phyloP scores from a whole-genome alignment of 257 asterid genomes.

The Gentiana dahurica region DNA sequence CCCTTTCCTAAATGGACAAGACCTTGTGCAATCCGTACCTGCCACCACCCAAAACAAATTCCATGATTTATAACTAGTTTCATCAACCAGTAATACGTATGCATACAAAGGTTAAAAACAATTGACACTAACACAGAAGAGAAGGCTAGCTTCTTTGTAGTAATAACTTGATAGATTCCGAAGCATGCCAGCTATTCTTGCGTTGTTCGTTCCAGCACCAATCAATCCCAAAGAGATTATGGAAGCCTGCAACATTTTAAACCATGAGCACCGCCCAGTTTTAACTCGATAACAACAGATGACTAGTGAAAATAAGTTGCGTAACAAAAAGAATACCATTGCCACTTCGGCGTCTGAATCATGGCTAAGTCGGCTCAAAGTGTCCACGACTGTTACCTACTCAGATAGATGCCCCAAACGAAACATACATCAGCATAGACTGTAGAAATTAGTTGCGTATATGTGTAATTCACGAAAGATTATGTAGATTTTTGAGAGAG shows the following conservation, averaged over 20 bases:
- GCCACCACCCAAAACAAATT: conserved; percentile 6
- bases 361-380: conserved; percentile 95
- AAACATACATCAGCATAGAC: neutral
- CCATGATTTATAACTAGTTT: neutral
- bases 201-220: conserved; percentile 98
- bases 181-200: conserved; percentile 98
- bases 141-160: conserved; percentile 92
- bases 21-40: conserved; percentile 98
- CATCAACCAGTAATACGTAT: neutral
- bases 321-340: conserved; percentile 35
- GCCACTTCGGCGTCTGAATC: conserved; percentile 98
- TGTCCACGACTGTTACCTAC: conserved; percentile 98
- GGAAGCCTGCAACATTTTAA: conserved; percentile 53
- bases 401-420: conserved; percentile 2
- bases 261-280: neutral
- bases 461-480: too few species aligned
- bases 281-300: neutral
- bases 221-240: conserved; percentile 81
- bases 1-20: conserved; percentile 93
- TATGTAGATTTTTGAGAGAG: too few species aligned
- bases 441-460: neutral
- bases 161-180: conserved; percentile 94
- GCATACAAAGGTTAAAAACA: neutral
- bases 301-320: neutral
- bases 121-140: conserved; percentile 56